Evolutionary conservation across 257 asterid genomes (phyloP), one percentile per base, ranked within the genome.

Genomic region (Verbascum thapsus): DNA sequence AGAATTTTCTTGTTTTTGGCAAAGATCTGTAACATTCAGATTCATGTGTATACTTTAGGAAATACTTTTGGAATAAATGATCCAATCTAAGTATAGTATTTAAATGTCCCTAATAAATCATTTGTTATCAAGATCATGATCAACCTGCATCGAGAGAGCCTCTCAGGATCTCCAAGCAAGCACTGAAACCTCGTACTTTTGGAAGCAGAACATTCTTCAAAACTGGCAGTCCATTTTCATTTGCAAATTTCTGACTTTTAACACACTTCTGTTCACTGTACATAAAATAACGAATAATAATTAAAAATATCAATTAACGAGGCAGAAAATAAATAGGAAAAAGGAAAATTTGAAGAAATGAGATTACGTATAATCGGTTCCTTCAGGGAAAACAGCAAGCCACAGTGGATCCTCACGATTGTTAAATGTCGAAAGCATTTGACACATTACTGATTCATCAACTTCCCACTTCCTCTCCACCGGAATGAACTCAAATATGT

Each of bases 301-400:
- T 56, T 39, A n/a, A n/a, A n/a, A n/a, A n/a, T n/a, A 39, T 16
- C 13, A 15, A 58, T 10, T 22, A 49, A 1, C 13, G 34, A 30
- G 45, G 30, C 19, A 32, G 34, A 32, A 48, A 58, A 10, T 10
- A 6, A 23, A 48, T 3, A 32, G 0, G 7, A 15, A 32, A 13
- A n/a, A 20, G 8, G 50, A 23, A 34, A 20, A 47, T 0, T 48
- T 30, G 44, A 54, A 12, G 12, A 63, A 8, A 35, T n/a, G 59
- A 32, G 57, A 10, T 42, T 88, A 91, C 98, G 85, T 83, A 75
- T 83, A 91, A 68, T 91, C 97, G 18, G 98, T 88, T 72, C 98
- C 98, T 79, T 91, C 98, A 1, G 98, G 97, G 76, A 88, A 91
- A 60, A 91, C 86, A 68, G 88, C 89, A 65, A 91, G 97, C 98